phyloP scores from a whole-genome alignment of 2,329 filamentous ascomycete genomes.

The Arachnomyces sp. region DNA sequence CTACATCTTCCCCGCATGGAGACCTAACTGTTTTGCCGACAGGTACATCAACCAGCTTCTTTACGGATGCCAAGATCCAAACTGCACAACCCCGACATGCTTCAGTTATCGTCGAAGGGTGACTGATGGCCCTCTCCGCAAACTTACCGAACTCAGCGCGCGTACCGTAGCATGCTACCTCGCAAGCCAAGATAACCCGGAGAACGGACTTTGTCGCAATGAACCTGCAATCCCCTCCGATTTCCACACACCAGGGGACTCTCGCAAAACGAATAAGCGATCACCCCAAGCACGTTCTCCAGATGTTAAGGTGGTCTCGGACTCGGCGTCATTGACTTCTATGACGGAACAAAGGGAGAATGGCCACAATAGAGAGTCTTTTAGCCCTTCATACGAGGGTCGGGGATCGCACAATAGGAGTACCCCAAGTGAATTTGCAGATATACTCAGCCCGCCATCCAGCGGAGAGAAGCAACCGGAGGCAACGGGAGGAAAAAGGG shows the following conservation, averaged over 20 bases:
- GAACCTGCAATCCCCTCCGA: slow-evolving; percentile 14
- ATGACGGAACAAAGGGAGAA: too few species aligned
- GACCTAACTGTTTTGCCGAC: slow-evolving; percentile 8
- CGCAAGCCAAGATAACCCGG: slow-evolving; percentile 69
- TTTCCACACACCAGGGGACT: slow-evolving; percentile 3
- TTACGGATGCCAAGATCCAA: slow-evolving; percentile 61
- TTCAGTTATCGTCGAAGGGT: slow-evolving; percentile 66
- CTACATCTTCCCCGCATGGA: slow-evolving; percentile 2
- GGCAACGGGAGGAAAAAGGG: background rate
- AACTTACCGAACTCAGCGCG: slow-evolving; percentile 74
- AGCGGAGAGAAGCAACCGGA: too few species aligned
- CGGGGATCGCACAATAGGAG: too few species aligned
- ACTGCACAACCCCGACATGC: slow-evolving; percentile 69
- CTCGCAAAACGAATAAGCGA: background rate
- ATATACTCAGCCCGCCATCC: too few species aligned
- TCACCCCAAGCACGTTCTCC: background rate
- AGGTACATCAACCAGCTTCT: slow-evolving; percentile 78
- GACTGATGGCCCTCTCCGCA: slow-evolving; percentile 60
- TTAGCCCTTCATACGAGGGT: too few species aligned
- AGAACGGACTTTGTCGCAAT: slow-evolving; percentile 57
- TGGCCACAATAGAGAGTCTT: too few species aligned
- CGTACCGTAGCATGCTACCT: slow-evolving; percentile 72
- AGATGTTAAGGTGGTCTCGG: too few species aligned
- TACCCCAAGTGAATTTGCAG: too few species aligned
- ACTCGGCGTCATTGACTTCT: too few species aligned